Evolutionary conservation across 164 flowering plant genomes (phyloP).

Genomic region (Vitis rotundifolia): DNA sequence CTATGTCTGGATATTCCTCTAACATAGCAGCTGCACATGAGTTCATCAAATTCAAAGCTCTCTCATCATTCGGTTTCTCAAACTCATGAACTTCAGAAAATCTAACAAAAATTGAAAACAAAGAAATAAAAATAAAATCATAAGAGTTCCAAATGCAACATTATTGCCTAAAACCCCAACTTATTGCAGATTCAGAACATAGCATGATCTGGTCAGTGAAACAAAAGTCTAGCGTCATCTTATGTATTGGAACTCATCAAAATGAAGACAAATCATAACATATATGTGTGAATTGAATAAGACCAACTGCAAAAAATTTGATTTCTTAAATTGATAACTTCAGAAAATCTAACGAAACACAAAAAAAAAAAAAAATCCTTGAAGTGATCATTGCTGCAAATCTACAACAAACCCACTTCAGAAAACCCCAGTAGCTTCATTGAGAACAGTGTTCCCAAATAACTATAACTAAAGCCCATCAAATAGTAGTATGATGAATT

Average conservation of each 20-base stretch:
- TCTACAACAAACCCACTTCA: too few relatives aligned
- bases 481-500: too few relatives aligned
- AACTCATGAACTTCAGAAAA: slow-evolving; percentile 37
- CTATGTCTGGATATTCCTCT: slow-evolving; percentile 39
- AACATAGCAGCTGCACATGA: slow-evolving; percentile 27
- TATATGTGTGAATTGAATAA: too few relatives aligned
- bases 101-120: slow-evolving; percentile 9
- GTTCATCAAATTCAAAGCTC: slow-evolving; percentile 42
- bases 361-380: too few relatives aligned
- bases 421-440: too few relatives aligned
- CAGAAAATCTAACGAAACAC: too few relatives aligned
- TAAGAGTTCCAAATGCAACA: not conserved
- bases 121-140: not conserved
- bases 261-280: not conserved
- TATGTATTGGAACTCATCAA: not conserved
- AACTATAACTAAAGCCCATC: too few relatives aligned
- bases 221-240: not conserved
- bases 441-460: too few relatives aligned
- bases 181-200: not conserved
- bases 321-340: too few relatives aligned
- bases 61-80: slow-evolving; percentile 40
- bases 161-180: not conserved
- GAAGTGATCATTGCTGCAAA: too few relatives aligned
- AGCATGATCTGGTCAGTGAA: not conserved
- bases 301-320: too few relatives aligned